Evolutionary conservation across 1,284 basidiomycete genomes (phyloP), one percentile per base, ranked within the genome.

Genomic region (Ganoderma sp.): DNA sequence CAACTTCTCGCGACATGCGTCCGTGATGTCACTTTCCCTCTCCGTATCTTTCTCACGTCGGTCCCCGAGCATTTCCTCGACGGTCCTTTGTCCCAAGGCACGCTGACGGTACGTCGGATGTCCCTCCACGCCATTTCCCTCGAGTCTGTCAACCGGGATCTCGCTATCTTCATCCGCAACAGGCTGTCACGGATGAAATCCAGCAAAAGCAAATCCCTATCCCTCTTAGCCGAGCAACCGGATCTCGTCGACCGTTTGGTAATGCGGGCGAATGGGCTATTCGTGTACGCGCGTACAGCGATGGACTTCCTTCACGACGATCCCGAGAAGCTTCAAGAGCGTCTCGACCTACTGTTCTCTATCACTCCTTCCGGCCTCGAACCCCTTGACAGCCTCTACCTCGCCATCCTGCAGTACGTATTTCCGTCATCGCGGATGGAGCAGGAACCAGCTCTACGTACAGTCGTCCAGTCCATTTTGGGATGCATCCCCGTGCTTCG

Each of bases 1-100:
- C 25, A 62, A 15, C 42, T 64, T 6, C 66, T 73, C 22, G n/a
- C 58, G 25, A n/a, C 42, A 1, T 54, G 66, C 22, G 43, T 65
- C 15, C 48, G 28, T 3, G 48, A 61, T 3, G 43, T 60, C 0
- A 25, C 61, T 0, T 66, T 65, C 34, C 67, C 66, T 34, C 45
- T 74, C 15, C 68, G 70, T 5, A 56, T 74, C 58, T 61, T 74
- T 28, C 65, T 74, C 60, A 71, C 72, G 9, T 66, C 70, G 0
- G 67, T 72, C 15, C 72, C 72, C 15, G 68, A 67, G 28, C 57
- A 50, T 3, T 41, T 70, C 12, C 63, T 71, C 32, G 57, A 68
- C 7, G n/a, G 56, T 10, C 42, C 56, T 7, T 61, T 73, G 9
- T 28, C 52, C 39, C 22, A 25, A 39, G 25, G 19, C 48, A 56